A percentile compares a stretch with the other conserved stretches of the same genome.
phyloP scores from a whole-genome alignment of 2,329 filamentous ascomycete genomes.

The Colletotrichum endophyticum region DNA sequence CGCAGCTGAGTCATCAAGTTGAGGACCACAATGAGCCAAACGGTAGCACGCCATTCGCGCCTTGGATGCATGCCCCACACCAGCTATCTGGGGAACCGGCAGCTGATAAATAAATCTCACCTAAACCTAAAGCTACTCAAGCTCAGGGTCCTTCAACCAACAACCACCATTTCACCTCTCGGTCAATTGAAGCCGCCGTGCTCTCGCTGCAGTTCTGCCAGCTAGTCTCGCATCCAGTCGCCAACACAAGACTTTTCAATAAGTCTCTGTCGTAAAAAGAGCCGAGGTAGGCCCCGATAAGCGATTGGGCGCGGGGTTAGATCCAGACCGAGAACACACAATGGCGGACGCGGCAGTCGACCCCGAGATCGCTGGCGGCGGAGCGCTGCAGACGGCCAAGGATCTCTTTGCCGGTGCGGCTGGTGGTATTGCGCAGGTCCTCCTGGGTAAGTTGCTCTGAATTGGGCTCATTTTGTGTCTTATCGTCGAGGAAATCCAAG shows the following conservation, averaged over 20 bases:
- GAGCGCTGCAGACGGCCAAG: constrained; percentile 72
- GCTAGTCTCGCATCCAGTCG: not conserved
- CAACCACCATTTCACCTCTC: not conserved
- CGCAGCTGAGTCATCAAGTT: not conserved
- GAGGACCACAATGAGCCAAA: not conserved
- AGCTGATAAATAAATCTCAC: not conserved
- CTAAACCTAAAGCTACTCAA: not conserved
- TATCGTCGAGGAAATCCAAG: not conserved
- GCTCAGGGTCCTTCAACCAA: not conserved
- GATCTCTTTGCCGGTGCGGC: constrained; percentile 90
- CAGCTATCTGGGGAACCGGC: not conserved
- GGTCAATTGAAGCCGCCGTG: not conserved
- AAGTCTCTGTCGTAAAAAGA: not conserved
- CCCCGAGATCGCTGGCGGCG: constrained; percentile 25
- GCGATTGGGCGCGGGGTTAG: constrained; percentile 6
- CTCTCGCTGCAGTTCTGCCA: not conserved
- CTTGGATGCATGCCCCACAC: not conserved
- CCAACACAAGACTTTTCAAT: not conserved
- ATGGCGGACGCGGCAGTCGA: constrained; percentile 18
- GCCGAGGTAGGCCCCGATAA: not conserved
- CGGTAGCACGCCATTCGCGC: not conserved
- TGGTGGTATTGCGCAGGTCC: constrained; percentile 90
- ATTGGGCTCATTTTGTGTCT: not conserved
- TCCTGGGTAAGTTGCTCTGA: constrained; percentile 71
- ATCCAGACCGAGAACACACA: not conserved